Evolutionary conservation across 1,139 yeast species (phyloP).

Genomic region (Scheffersomyces illinoinensis): DNA sequence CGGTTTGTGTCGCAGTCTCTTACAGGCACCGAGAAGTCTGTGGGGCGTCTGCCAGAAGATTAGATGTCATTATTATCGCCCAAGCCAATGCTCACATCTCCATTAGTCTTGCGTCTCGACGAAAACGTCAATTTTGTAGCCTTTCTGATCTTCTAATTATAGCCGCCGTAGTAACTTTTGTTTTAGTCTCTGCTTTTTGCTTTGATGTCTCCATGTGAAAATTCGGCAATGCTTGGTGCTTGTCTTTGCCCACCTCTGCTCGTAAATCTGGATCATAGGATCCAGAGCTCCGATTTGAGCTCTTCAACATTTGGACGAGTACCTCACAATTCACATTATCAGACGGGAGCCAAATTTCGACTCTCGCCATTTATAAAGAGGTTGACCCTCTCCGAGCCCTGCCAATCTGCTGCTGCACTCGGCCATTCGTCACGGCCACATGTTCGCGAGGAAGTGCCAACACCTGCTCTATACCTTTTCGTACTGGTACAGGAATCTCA

Average conservation of each 20-base stretch:
- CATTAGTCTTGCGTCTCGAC: not conserved
- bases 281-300: not conserved
- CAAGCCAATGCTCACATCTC: not conserved
- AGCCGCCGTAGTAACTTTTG: not conserved
- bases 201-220: not conserved
- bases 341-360: not conserved
- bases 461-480: not conserved
- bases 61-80: not conserved
- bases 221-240: not conserved
- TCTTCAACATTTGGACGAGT: not conserved
- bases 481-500: not conserved
- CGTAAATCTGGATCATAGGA: not conserved
- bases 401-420: not conserved
- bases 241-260: not conserved
- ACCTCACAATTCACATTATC: not conserved
- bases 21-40: not conserved
- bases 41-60: not conserved
- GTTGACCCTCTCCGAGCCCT: not conserved
- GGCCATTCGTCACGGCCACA: not conserved
- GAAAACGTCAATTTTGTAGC: not conserved
- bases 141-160: not conserved
- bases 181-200: not conserved
- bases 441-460: not conserved
- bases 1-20: not conserved
- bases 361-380: not conserved